Evolutionary conservation across 2,329 filamentous ascomycete genomes (phyloP).

Genomic region (Penicillium fuscoglaucum): DNA sequence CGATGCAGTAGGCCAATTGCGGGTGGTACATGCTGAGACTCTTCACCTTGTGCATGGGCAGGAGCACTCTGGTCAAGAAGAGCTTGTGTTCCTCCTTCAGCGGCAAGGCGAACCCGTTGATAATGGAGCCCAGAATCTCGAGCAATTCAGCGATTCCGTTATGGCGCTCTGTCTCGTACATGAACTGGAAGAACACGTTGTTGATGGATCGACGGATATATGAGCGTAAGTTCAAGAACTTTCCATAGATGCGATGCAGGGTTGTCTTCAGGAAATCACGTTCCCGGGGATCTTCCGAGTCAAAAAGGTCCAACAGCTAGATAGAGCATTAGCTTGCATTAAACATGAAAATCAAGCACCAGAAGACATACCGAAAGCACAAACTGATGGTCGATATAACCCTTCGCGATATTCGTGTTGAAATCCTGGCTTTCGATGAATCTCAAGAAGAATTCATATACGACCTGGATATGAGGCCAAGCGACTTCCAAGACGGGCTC

Average conservation of each 20-base stretch:
- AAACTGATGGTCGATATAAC: conserved; percentile 97
- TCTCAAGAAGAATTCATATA: conserved; percentile 97
- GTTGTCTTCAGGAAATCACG: conserved; percentile 98
- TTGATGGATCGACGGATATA: conserved; percentile 99
- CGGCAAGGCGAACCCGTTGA: conserved; percentile 95
- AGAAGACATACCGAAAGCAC: conserved; percentile 66
- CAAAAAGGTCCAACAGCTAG: conserved; percentile 90
- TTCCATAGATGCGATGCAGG: conserved; percentile 95
- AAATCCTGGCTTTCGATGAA: conserved; percentile 99
- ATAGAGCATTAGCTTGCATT: conserved; percentile 12
- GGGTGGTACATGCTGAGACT: conserved; percentile 99
- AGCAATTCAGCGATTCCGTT: conserved; percentile 96
- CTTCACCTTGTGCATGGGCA: conserved; percentile 97
- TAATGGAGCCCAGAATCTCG: conserved; percentile 96
- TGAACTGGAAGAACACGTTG: conserved; percentile 99
- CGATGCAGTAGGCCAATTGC: conserved; percentile 96
- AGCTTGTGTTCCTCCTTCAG: conserved; percentile 99
- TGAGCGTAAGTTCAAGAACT: conserved; percentile 95
- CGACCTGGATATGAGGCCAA: conserved; percentile 98
- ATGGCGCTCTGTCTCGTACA: conserved; percentile 97
- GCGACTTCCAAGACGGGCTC: conserved; percentile 97
- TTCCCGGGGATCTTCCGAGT: conserved; percentile 95
- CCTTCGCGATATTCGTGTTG: conserved; percentile 99
- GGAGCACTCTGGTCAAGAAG: conserved; percentile 87
- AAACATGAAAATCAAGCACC: neutral